phyloP scores from a whole-genome alignment of 202 grass and related monocot species.

The Schoenoplectus triqueter region DNA sequence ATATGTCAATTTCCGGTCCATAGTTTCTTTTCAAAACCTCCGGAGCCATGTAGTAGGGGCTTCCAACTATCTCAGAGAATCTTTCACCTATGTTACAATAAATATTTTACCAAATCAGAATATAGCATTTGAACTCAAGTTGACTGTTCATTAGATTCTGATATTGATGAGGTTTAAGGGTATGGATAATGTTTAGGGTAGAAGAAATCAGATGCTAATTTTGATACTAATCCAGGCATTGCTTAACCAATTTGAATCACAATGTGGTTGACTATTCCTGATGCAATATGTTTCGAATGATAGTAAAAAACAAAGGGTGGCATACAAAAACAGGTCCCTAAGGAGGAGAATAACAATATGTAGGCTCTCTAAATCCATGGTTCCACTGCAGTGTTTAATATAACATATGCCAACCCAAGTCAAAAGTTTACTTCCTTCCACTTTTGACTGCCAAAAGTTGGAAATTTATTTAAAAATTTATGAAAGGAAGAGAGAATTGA shows the following conservation, averaged over 20 bases:
- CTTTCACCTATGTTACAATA: constrained; percentile 70
- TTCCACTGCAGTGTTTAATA: constrained; percentile 11
- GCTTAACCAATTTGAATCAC: background rate
- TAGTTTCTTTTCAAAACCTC: constrained; percentile 98
- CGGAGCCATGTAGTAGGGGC: constrained; percentile 99
- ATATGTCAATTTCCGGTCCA: constrained; percentile 98
- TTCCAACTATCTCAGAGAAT: constrained; percentile 99
- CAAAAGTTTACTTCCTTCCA: constrained; percentile 20
- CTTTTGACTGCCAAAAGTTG: constrained; percentile 30
- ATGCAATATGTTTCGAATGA: background rate
- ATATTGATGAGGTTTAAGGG: background rate
- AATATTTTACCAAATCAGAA: background rate
- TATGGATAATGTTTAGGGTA: background rate
- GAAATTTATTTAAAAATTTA: constrained; percentile 13
- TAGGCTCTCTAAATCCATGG: background rate
- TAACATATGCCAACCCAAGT: constrained; percentile 23
- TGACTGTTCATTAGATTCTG: constrained; percentile 1
- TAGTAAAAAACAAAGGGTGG: background rate
- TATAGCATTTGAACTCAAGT: background rate
- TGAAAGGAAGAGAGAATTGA: constrained; percentile 22
- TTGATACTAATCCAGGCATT: background rate
- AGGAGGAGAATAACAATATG: background rate
- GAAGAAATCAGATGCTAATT: background rate
- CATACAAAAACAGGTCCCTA: background rate
- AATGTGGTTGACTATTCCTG: background rate